A percentile compares a stretch with the other conserved stretches of the same genome.
Conservation (phyloP, 2,329 filamentous ascomycete genomes). For the Penicillium palitans region DNA sequence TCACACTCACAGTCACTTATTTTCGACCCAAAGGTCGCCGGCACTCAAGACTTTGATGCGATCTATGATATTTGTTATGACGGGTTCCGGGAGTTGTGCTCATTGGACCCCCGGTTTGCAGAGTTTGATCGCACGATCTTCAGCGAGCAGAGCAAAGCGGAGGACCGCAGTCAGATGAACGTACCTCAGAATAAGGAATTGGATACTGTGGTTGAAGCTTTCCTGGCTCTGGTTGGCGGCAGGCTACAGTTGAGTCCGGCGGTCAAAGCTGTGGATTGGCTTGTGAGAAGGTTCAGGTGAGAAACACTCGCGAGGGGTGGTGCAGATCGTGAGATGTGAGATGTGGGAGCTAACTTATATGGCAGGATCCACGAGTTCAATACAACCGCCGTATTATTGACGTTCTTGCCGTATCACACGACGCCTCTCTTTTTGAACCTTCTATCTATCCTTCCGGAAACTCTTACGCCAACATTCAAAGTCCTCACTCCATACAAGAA, state of each 20-base stretch:
- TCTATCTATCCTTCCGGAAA: slow-evolving; percentile 77
- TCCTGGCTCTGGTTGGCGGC: slow-evolving; percentile 75
- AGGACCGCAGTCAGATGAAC: slow-evolving; percentile 85
- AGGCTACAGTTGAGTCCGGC: slow-evolving; percentile 81
- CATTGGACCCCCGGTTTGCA: slow-evolving; percentile 75
- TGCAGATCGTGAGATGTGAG: slow-evolving; percentile 12
- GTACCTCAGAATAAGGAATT: slow-evolving; percentile 78
- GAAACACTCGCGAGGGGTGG: slow-evolving; percentile 22
- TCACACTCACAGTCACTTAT: slow-evolving; percentile 93
- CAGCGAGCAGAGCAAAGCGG: slow-evolving; percentile 85
- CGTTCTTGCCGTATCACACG: slow-evolving; percentile 90
- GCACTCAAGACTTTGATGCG: slow-evolving; percentile 84
- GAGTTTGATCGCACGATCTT: slow-evolving; percentile 78
- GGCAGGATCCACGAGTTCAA: slow-evolving; percentile 87
- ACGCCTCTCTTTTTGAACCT: slow-evolving; percentile 82
- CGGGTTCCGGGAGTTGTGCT: slow-evolving; percentile 88
- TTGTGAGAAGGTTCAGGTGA: slow-evolving; percentile 85
- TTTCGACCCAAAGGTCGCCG: slow-evolving; percentile 82
- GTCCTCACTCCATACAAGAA: slow-evolving; percentile 86
- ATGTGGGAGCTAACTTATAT: slow-evolving; percentile 22
- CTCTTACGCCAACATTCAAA: slow-evolving; percentile 71
- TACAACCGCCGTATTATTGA: slow-evolving; percentile 71
- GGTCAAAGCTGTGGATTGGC: slow-evolving; percentile 91
- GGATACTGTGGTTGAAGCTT: slow-evolving; percentile 74
- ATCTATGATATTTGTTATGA: slow-evolving; percentile 84